Evolutionary conservation across 371 early-diverging fungal species (phyloP), one percentile per base, ranked within the genome.

Genomic region (Blakeslea trispora): DNA sequence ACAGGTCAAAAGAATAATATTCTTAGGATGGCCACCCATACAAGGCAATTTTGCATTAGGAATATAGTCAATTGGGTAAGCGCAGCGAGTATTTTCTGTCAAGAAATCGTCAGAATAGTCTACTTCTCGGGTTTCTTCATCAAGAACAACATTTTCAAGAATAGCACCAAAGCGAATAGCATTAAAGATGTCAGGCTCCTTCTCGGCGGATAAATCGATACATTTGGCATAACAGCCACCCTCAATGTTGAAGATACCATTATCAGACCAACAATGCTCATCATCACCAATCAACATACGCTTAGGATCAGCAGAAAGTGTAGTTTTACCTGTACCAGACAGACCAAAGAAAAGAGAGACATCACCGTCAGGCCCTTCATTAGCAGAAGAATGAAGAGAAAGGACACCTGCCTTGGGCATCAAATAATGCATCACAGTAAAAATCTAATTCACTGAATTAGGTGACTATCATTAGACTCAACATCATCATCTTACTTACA

Each of bases 201-300:
- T 97, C 63, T 94, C 96, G 42, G 86, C 87, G 3, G 93, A 92
- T 35, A 98, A 79, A 65, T 93, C 95, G 64, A 98, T 93, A 74
- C 91, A 88, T 77, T 98, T 98, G 61, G 98, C 98, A 69, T 98
- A 98, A 79, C 98, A 98, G 15, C 98, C 98, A 59, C 98, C 98
- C 81, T 98, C 98, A 69, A 98, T 96, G 75, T 92, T 97, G 89
- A 98, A 98, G 53, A 96, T 81, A 61, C 97, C 97, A 46, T 89
- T 81, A 59, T 96, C 93, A 31, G 89, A 87, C 97, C 98, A 98
- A 79, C 97, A 96, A 77, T 98, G 98, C 77, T 98, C 98, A 74
- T 98, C 98, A 75, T 98, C 98, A 73, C 98, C 98, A 72, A 98
- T 97, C 61, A 98, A 80, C 61, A 75, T 72, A 51, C 98, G 93